Base-by-base conservation (phyloP, 2,329 filamentous ascomycete species). In the Penicillium sp. region DNA sequence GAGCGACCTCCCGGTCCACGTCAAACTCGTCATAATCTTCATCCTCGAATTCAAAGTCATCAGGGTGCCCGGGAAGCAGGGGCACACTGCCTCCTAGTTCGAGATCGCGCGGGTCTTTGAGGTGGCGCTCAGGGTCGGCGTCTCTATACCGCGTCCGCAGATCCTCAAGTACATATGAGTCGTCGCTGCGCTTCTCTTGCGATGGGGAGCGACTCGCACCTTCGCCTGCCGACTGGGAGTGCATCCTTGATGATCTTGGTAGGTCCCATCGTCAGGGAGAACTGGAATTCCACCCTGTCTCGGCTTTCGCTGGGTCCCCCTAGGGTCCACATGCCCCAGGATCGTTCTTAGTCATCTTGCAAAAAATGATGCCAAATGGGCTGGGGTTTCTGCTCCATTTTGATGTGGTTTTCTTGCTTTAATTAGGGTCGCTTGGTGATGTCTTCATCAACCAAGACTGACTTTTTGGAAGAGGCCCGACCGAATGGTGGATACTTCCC, bases 71-170 rank as follows among this genome's bases (percentile, higher is more conserved):
- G 0, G 60, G 54, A 12, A 63, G 46, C 15, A 63, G 45, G 8
- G 61, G 61, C 15, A 62, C 45, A 49, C 56, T 47, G 24, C 60
- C 61, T 33, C 60, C 61, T 34, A 58, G 26, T 46, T 64, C 61
- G 41, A 64, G 50, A 47, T 51, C 55, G 33, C 31, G 41, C 31
- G 51, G 52, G n/a, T 42, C 31, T 16, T 51, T 39, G 6, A 13
- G 16, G 16, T 26, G n/a, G 42, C 18, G 28, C 23, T 48, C 47
- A 3, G 29, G 46, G 23, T 51, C 44, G 42, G 39, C 48, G 18
- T 61, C 59, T 38, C 51, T 56, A 53, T 61, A 59, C 29, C 36
- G 49, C 26, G 45, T 38, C 10, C 38, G 26, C 33, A 45, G 28
- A 23, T 51, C 29, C 18, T 47, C 41, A 12, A 42, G 47, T 31